phyloP scores from a whole-genome alignment of 371 early-diverging fungal species.

The Dipsacomyces acuminosporus region DNA sequence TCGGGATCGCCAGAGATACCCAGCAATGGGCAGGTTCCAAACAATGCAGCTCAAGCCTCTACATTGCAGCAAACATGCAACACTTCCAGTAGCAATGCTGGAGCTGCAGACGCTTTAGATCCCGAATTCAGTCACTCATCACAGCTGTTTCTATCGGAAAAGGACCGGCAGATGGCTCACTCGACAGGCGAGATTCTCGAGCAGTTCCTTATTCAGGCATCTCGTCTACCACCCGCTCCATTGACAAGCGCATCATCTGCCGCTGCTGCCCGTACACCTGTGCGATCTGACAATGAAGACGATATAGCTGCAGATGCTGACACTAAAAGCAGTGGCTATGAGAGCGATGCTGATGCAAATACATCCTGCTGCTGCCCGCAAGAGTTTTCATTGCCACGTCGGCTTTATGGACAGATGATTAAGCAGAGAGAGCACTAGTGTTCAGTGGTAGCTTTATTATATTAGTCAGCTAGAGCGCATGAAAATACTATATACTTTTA shows the following conservation, averaged over 20 bases:
- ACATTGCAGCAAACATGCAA: not conserved
- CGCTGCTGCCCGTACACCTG: not conserved
- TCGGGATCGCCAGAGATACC: not conserved
- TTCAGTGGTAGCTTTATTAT: no score
- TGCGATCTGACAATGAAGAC: not conserved
- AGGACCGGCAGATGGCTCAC: not conserved
- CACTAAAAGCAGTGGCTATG: not conserved
- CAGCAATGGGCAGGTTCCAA: not conserved
- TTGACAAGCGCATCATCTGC: not conserved
- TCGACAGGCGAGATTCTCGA: not conserved
- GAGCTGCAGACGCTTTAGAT: not conserved
- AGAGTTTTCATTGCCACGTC: not conserved
- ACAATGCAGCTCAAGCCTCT: no score
- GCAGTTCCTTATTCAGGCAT: constrained; percentile 2
- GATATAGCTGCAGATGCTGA: not conserved
- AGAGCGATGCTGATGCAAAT: not conserved
- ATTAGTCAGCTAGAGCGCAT: not conserved
- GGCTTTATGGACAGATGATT: not conserved
- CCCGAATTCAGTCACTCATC: no score
- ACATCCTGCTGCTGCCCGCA: not conserved
- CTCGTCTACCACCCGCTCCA: not conserved
- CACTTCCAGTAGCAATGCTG: not conserved
- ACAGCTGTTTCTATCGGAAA: no score
- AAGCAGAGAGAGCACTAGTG: not conserved
- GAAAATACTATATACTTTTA: not conserved